Evolutionary conservation across 2,329 filamentous ascomycete genomes (phyloP), one percentile per base, ranked within the genome.

Genomic region (Magnaporthiopsis incrustans): DNA sequence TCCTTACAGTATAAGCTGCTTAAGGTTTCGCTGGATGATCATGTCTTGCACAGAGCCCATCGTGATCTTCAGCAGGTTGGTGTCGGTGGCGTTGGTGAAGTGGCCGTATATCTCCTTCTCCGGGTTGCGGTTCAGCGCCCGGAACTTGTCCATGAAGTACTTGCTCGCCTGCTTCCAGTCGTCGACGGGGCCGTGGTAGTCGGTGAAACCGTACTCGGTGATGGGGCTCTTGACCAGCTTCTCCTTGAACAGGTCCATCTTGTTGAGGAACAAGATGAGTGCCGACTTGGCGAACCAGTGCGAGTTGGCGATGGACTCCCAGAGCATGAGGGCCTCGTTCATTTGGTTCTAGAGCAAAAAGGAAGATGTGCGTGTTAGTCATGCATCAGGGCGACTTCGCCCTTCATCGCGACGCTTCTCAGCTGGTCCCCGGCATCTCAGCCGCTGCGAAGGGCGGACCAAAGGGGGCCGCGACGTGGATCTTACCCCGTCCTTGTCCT

Each of bases 401-500:
- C 44, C 44, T 8, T 10, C n/a, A 1, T 53, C 44, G 44, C 22
- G n/a, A 53, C 44, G 44, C 7, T 22, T 8, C 44, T 53, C 18
- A n/a, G 5, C n/a, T 3, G 44, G 44, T 11, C 44, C 22, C 3
- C 8, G 7, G 44, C 22, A 14, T 10, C 3, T 22, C 44, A 15
- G 4, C n/a, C n/a, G 2, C 44, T 25, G 7, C 44, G 44, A 7
- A 22, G n/a, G 14, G 2, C 4, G 7, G 30, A 5, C 30, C 30
- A 53, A 53, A 25, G 44, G 44, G 44, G 44, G 2, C 14, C 44
- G n/a, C 7, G 26, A 6, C 25, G 3, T 32, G 30, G 30, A 32
- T 57, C 91, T 79, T 82, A 96, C 92, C 67, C 93, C 93, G 74
- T 96, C 95, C 77, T 96, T 93, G 75, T 98, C 94, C 78, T 98